Conservation (phyloP, 169 alveolate species). For the Plasmodium gaboni region DNA sequence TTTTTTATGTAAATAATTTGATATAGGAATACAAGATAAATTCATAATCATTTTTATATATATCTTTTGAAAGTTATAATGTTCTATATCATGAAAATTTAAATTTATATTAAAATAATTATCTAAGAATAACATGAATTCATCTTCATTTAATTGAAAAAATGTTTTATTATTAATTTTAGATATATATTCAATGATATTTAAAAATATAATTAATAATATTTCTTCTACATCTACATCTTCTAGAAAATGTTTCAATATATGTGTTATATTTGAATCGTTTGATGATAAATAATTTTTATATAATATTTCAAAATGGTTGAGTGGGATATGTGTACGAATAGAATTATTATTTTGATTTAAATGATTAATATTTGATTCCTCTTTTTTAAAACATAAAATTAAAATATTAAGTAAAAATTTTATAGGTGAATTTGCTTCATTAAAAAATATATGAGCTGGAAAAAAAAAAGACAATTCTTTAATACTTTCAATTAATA, state of each 20-base stretch:
- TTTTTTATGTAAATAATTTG: conserved; percentile 47
- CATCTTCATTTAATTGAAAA: conserved; percentile 45
- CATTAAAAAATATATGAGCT: conserved; percentile 27
- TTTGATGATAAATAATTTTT: neutral
- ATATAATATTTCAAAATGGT: conserved; percentile 1
- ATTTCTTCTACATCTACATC: conserved; percentile 10
- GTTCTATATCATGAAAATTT: conserved; percentile 23
- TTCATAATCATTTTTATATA: conserved; percentile 41
- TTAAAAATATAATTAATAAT: conserved; percentile 30
- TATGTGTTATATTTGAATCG: no score
- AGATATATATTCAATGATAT: conserved; percentile 37
- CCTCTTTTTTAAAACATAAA: neutral
- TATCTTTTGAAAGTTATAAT: conserved; percentile 31
- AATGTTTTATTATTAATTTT: conserved; percentile 45
- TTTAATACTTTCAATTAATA: conserved; percentile 50
- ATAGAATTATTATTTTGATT: neutral
- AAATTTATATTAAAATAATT: conserved; percentile 39
- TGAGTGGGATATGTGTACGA: neutral
- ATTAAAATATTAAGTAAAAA: conserved; percentile 27
- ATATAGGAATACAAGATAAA: conserved; percentile 32
- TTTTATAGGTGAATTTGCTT: conserved; percentile 21
- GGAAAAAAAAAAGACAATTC: conserved; percentile 67
- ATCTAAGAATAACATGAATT: conserved; percentile 38
- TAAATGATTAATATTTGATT: neutral
- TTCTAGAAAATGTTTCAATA: neutral